Conservation (phyloP, 2,329 filamentous ascomycete species). For the Aureobasidium sp. region DNA sequence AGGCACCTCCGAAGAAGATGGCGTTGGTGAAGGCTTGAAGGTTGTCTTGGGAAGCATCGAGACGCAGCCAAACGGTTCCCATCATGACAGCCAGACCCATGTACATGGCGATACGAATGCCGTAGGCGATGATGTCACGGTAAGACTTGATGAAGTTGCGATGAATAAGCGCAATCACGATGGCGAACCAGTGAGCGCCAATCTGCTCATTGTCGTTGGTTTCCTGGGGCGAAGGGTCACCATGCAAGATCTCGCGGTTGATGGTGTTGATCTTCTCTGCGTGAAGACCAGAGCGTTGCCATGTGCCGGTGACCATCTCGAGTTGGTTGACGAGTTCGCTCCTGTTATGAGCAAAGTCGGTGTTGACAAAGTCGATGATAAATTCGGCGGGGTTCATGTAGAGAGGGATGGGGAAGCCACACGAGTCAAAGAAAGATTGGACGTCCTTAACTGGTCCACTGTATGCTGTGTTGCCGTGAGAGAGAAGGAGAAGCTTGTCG, state of each 20-base stretch:
- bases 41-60: constrained; percentile 57
- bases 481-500: constrained; percentile 68
- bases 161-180: constrained; percentile 61
- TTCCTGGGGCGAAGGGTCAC: neutral
- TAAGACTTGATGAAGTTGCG: constrained; percentile 76
- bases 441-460: constrained; percentile 55
- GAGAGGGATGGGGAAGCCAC: constrained; percentile 55
- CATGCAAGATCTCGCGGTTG: constrained; percentile 26
- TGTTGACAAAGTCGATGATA: constrained; percentile 69
- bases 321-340: constrained; percentile 42
- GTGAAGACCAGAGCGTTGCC: constrained; percentile 29
- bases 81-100: constrained; percentile 72
- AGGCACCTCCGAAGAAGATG: constrained; percentile 50
- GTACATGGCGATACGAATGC: constrained; percentile 77
- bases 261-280: constrained; percentile 22
- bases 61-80: constrained; percentile 77
- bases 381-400: constrained; percentile 78
- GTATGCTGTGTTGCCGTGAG: constrained; percentile 61
- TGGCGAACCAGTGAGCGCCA: constrained; percentile 37
- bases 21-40: constrained; percentile 79
- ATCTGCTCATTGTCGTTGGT: constrained; percentile 5
- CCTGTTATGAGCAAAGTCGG: constrained; percentile 56
- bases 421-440: constrained; percentile 52
- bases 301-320: constrained; percentile 45
- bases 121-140: constrained; percentile 75